phyloP scores from a whole-genome alignment of 495 filamentous ascomycete species.

The Thermothielavioides terrestris region DNA sequence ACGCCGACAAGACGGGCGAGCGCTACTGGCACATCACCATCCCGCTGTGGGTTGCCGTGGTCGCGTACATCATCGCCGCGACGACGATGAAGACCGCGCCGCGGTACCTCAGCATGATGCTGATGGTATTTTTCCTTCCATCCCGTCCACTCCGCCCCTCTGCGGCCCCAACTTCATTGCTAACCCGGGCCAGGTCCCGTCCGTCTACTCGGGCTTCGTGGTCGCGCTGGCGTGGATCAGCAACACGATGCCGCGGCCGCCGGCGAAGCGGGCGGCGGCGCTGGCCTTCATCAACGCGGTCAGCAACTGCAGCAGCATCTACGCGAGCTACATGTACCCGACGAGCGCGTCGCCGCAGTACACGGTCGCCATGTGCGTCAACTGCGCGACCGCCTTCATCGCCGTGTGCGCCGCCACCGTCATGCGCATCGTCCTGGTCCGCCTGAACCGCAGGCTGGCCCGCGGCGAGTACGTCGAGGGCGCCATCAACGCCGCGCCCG shows the following conservation, averaged over 20 bases:
- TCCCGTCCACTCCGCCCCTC: not conserved
- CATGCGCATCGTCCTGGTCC: conserved; percentile 56
- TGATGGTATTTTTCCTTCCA: conserved; percentile 49
- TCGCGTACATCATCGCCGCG: conserved; percentile 69
- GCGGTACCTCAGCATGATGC: conserved; percentile 74
- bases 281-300: conserved; percentile 76
- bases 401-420: conserved; percentile 58
- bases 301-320: conserved; percentile 65
- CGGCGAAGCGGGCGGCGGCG: conserved; percentile 73
- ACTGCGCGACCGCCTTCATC: conserved; percentile 57
- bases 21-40: conserved; percentile 67
- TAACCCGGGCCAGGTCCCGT: conserved; percentile 37
- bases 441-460: conserved; percentile 66
- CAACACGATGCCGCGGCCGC: conserved; percentile 73
- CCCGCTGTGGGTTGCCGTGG: conserved; percentile 59
- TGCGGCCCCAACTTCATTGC: no score
- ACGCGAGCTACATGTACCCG: conserved; percentile 60
- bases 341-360: conserved; percentile 38
- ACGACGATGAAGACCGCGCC: conserved; percentile 54
- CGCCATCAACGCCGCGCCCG: conserved; percentile 43
- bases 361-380: conserved; percentile 64
- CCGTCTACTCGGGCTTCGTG: conserved; percentile 59
- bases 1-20: conserved; percentile 71
- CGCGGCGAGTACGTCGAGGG: conserved; percentile 39
- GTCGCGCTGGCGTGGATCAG: conserved; percentile 72